Percentiles rank a stretch among this genome's conserved stretches.
phyloP scores from a whole-genome alignment of 2,329 filamentous ascomycete species.

The Cercospora zeae-maydis region DNA sequence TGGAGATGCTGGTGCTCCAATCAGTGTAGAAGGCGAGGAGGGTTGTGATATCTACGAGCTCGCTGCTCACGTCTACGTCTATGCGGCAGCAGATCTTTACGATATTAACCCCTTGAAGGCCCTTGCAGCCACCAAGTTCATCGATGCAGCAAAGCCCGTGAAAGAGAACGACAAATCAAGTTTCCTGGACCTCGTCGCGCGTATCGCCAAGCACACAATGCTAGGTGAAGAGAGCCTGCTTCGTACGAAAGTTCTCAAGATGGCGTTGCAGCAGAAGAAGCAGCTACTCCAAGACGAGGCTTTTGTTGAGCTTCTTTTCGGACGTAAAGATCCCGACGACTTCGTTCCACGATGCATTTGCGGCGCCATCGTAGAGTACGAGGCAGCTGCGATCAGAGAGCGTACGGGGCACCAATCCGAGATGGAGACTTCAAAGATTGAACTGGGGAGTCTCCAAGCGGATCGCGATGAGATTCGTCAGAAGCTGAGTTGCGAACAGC shows the following conservation, averaged over 20 bases:
- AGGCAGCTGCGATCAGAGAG: background rate
- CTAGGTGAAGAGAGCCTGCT: background rate
- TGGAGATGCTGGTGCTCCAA: background rate
- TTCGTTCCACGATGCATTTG: background rate
- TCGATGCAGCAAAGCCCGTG: background rate
- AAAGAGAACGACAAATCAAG: background rate
- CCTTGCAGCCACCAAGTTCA: slow-evolving; percentile 14
- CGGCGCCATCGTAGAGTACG: background rate
- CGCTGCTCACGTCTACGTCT: slow-evolving; percentile 15
- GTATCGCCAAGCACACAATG: background rate
- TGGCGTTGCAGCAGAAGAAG: background rate
- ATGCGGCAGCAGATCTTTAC: slow-evolving; percentile 16
- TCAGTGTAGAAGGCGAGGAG: background rate
- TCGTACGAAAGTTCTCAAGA: background rate
- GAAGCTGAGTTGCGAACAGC: background rate
- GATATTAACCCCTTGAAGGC: slow-evolving; percentile 10
- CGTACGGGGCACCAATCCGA: background rate
- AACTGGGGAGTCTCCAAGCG: background rate
- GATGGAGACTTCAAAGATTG: background rate
- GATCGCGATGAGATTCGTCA: background rate
- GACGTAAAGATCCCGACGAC: background rate
- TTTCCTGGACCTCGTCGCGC: background rate
- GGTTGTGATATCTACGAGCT: background rate
- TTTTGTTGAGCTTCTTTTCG: slow-evolving; percentile 2
- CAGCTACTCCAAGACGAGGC: background rate